Base-by-base conservation (phyloP, 1,139 yeast genomes). In the Debaryomyces robertsiae region DNA sequence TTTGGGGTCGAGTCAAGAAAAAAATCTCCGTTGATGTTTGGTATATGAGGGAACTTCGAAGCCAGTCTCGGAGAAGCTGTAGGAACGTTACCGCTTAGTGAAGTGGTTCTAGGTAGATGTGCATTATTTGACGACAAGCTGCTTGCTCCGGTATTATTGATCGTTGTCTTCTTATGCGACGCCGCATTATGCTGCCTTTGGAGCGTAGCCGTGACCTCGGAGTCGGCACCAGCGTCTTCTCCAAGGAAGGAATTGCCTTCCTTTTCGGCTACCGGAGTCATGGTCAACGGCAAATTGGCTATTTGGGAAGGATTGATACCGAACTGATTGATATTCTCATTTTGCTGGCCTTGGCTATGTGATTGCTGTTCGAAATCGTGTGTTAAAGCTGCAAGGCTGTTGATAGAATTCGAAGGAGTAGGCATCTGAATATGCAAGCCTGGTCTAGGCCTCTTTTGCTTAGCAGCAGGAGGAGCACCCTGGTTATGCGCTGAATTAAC, bases 241-340 rank as follows among this genome's bases (percentile, higher is more conserved):
- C 11, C 18, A 7, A 29, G 25, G n/a, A 25, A 25, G 14, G 16
- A 4, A 23, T 14, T 11, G 14, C 6, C 14, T 24, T 63, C 78
- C 50, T 73, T 81, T 52, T 84, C 94, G 1, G 86, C 74, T 2
- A 84, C 81, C 0, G 93, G 94, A 0, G 94, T 84, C 94, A 84
- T 84, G 0, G 87, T 75, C 52, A 83, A 65, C 10, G 84, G 79
- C 16, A 73, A 56, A 36, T 68, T 67, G 4, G 73, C 67, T 2
- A 79, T 69, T 36, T 71, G 76, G 9, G 77, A 64, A 1, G 82
- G 75, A 54, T 79, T 74, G 48, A 81, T 72, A 36, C 90, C 85
- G 67, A 81, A 81, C 54, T 84, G 85, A 57, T 84, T 81, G 9
- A 80, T 73, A 45, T 75, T 75, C 15, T 65, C 72, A 31, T 46